These are phyloP conservation scores for Hyaloperonospora brassicae DNA, from an alignment of 352 stramenopile species.

Conservation along the genomic window DNA sequence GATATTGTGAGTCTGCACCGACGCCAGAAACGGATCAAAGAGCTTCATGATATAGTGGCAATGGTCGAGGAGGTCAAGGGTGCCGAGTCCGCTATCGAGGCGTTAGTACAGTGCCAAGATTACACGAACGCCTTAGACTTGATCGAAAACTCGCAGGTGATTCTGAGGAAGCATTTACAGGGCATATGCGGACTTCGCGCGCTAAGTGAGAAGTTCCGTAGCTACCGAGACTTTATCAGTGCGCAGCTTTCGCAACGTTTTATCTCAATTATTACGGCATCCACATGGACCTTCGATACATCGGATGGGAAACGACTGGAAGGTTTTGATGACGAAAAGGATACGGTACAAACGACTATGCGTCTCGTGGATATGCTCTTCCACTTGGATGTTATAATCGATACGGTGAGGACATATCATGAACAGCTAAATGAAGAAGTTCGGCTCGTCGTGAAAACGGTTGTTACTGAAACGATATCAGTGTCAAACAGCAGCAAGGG, in stretches of 20 bases:
- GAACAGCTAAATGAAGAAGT: slow-evolving; percentile 83
- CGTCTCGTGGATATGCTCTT: slow-evolving; percentile 65
- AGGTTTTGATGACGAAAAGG: slow-evolving; percentile 28
- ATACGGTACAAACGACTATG: slow-evolving; percentile 37
- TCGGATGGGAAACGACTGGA: slow-evolving; percentile 15
- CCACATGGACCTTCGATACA: slow-evolving; percentile 62
- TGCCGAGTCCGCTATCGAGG: slow-evolving; percentile 72
- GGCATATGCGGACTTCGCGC: slow-evolving; percentile 69
- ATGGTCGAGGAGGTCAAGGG: slow-evolving; percentile 84
- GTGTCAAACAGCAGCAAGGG: slow-evolving; percentile 48
- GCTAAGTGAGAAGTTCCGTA: slow-evolving; percentile 66
- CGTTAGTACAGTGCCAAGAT: slow-evolving; percentile 78
- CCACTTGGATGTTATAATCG: slow-evolving; percentile 55
- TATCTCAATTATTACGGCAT: slow-evolving; percentile 69
- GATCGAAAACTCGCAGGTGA: slow-evolving; percentile 65
- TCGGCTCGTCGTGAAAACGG: slow-evolving; percentile 81
- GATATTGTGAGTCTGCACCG: slow-evolving; percentile 83
- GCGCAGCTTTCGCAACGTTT: slow-evolving; percentile 76
- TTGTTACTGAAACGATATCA: slow-evolving; percentile 83
- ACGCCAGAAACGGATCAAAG: slow-evolving; percentile 69
- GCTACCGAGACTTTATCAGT: slow-evolving; percentile 64
- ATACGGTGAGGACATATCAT: slow-evolving; percentile 68
- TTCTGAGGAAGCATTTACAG: slow-evolving; percentile 61
- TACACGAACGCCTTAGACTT: slow-evolving; percentile 71
- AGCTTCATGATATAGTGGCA: slow-evolving; percentile 72